phyloP scores from a whole-genome alignment of 1,284 basidiomycete genomes.

The Rhodotorula sp. region DNA sequence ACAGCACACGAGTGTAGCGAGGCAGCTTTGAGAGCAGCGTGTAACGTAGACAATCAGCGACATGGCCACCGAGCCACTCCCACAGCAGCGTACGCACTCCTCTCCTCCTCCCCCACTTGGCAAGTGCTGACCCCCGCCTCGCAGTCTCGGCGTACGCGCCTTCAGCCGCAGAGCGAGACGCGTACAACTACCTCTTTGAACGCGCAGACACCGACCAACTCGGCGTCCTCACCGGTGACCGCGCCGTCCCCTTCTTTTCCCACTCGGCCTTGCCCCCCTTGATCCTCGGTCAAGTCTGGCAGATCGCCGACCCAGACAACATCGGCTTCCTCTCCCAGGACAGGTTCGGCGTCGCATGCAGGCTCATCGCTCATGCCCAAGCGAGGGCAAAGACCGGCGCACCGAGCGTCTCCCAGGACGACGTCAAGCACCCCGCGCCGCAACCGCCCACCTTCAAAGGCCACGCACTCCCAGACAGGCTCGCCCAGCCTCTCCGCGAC shows the following conservation, averaged over 20 bases:
- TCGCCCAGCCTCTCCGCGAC: conserved; percentile 50
- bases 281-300: conserved; percentile 92
- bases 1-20: background rate
- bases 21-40: too few species aligned
- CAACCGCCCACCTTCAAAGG: conserved; percentile 83
- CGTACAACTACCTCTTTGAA: conserved; percentile 27
- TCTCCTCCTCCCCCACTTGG: background rate
- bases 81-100: conserved; percentile 16
- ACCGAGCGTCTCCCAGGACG: conserved; percentile 56
- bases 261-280: conserved; percentile 59
- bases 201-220: conserved; percentile 44
- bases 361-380: conserved; percentile 91
- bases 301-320: conserved; percentile 85
- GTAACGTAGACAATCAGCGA: background rate
- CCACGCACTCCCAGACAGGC: conserved; percentile 55
- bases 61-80: conserved; percentile 29
- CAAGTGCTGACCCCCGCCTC: background rate
- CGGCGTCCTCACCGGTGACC: conserved; percentile 46
- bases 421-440: conserved; percentile 51
- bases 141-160: conserved; percentile 33
- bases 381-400: conserved; percentile 68
- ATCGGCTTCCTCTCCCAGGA: conserved; percentile 85
- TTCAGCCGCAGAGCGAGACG: conserved; percentile 21
- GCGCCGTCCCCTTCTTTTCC: conserved; percentile 47
- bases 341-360: conserved; percentile 78